Evolutionary conservation across 2,329 filamentous ascomycete species (phyloP).

Genomic region (Arthrobotrys conoides): DNA sequence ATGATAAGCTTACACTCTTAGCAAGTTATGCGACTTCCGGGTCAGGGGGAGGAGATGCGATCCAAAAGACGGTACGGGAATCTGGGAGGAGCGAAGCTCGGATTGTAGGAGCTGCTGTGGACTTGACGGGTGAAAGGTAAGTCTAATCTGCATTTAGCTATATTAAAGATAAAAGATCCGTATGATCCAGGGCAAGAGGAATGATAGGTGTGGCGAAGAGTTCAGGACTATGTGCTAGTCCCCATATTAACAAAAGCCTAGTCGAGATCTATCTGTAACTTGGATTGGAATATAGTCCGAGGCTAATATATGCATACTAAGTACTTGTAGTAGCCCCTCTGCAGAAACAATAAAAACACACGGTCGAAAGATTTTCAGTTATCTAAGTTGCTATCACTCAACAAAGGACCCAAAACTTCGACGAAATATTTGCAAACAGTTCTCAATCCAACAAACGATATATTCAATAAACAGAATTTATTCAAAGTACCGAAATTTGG

Average conservation of each 20-base stretch:
- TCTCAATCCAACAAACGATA: neutral
- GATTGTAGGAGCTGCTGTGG: neutral
- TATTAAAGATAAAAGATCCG: too few species aligned
- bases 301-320: too few species aligned
- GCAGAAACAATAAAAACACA: neutral
- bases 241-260: too few species aligned
- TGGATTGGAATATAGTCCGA: too few species aligned
- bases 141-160: too few species aligned
- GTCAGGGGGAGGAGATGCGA: too few species aligned
- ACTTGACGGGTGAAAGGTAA: neutral
- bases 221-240: too few species aligned
- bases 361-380: neutral
- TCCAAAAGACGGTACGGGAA: too few species aligned
- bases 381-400: neutral
- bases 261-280: too few species aligned
- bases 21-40: neutral
- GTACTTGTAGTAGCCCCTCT: neutral
- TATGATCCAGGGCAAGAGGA: too few species aligned
- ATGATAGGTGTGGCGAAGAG: too few species aligned
- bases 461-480: neutral
- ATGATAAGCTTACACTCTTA: constrained; percentile 15
- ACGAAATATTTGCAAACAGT: neutral
- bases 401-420: neutral
- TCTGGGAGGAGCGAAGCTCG: neutral
- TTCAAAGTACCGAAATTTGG: neutral